Evolutionary conservation across 1,139 yeast genomes (phyloP).

Genomic region (Candida sp.): DNA sequence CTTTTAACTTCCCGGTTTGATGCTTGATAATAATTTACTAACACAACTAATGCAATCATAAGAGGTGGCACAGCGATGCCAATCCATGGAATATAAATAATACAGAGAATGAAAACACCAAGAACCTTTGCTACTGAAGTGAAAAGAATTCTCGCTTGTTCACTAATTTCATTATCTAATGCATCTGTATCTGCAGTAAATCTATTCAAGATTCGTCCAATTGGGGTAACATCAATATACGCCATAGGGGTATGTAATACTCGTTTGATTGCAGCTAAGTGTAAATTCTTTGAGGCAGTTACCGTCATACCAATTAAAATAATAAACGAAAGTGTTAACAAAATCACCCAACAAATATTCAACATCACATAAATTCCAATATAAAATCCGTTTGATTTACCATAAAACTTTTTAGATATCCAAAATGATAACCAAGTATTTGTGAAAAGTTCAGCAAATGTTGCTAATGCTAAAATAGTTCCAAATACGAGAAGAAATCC

Average conservation of each 20-base stretch:
- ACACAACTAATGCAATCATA: conserved; percentile 26
- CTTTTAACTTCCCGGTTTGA: conserved; percentile 78
- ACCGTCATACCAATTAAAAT: conserved; percentile 50
- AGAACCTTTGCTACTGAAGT: conserved; percentile 49
- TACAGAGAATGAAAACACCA: conserved; percentile 67
- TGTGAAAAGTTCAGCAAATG: conserved; percentile 63
- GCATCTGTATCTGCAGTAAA: conserved; percentile 84
- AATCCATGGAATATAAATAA: conserved; percentile 76
- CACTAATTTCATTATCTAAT: conserved; percentile 73
- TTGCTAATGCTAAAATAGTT: conserved; percentile 31
- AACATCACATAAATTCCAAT: conserved; percentile 71
- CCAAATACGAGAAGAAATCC: conserved; percentile 8
- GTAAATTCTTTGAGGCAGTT: conserved; percentile 40
- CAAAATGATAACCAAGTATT: conserved; percentile 88
- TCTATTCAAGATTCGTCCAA: conserved; percentile 59
- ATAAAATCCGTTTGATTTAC: conserved; percentile 51
- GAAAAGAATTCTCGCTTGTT: conserved; percentile 49
- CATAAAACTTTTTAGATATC: conserved; percentile 56
- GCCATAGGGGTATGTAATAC: conserved; percentile 62
- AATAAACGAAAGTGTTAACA: conserved; percentile 42
- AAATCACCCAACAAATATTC: conserved; percentile 33
- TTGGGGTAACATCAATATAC: conserved; percentile 61
- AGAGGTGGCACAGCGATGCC: conserved; percentile 46
- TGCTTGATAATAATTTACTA: conserved; percentile 59
- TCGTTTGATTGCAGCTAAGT: conserved; percentile 51